Evolutionary conservation across 208 protist species (phyloP).

Genomic region (Giardia duodenalis): DNA sequence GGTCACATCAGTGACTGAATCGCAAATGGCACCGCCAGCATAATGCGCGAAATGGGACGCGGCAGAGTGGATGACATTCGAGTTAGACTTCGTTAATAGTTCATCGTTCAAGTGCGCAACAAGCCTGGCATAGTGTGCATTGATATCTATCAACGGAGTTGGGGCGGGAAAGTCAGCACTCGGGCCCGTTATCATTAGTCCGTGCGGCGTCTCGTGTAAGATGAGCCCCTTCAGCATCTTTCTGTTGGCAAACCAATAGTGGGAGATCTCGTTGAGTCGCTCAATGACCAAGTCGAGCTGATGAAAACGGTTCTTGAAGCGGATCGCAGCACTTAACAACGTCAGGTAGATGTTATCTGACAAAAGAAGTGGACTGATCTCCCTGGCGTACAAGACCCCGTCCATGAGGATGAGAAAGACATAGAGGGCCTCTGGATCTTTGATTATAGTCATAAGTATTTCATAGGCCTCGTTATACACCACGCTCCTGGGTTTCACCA

Average conservation of each 20-base stretch:
- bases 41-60: too few relatives aligned
- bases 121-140: too few relatives aligned
- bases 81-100: too few relatives aligned
- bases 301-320: background rate
- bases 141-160: too few relatives aligned
- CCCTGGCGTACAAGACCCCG: background rate
- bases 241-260: background rate
- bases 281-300: background rate
- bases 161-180: too few relatives aligned
- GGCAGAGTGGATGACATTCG: too few relatives aligned
- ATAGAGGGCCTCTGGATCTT: background rate
- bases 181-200: too few relatives aligned
- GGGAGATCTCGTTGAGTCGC: background rate
- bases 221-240: background rate
- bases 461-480: background rate
- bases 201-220: too few relatives aligned
- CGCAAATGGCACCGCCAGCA: too few relatives aligned
- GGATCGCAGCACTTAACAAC: background rate
- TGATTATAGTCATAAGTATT: background rate
- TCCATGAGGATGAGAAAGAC: background rate
- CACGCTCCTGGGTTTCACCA: background rate
- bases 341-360: background rate
- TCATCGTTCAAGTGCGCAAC: too few relatives aligned
- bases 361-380: background rate
- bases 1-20: too few relatives aligned